Conservation (phyloP, 495 filamentous ascomycete genomes). For the Penicillium bialowiezense region DNA sequence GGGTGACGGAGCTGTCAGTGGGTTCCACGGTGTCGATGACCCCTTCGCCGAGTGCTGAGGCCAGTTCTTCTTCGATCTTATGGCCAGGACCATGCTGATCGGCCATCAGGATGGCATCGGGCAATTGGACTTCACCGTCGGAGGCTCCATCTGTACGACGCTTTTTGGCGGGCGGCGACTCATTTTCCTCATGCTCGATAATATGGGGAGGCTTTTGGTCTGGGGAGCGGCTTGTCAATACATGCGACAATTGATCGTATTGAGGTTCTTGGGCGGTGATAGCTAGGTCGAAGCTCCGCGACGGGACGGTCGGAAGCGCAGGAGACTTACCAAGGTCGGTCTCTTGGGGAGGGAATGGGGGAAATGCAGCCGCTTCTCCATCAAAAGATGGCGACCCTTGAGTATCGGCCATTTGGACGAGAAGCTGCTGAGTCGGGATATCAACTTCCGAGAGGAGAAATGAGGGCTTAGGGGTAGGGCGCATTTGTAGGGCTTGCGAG, state of each 20-base stretch:
- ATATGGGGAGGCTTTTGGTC: constrained; percentile 33
- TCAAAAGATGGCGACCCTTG: constrained; percentile 31
- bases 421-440: constrained; percentile 22
- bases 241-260: no score
- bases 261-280: background rate
- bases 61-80: constrained; percentile 44
- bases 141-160: constrained; percentile 36
- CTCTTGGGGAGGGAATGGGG: constrained; percentile 29
- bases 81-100: constrained; percentile 31
- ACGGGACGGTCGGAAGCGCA: constrained; percentile 2
- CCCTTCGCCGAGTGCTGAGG: constrained; percentile 33
- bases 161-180: constrained; percentile 42
- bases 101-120: constrained; percentile 14
- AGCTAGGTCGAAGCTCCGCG: constrained; percentile 1
- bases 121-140: constrained; percentile 20
- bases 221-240: background rate
- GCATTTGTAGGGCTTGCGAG: constrained; percentile 32
- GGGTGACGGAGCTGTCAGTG: constrained; percentile 12
- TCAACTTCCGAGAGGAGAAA: constrained; percentile 50
- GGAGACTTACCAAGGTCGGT: constrained; percentile 36
- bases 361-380: constrained; percentile 28
- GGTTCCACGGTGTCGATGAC: constrained; percentile 30
- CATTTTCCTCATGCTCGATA: constrained; percentile 34
- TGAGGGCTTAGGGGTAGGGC: constrained; percentile 55
- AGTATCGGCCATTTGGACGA: constrained; percentile 35